Percentiles rank a stretch among this genome's conserved stretches.
These are phyloP conservation scores for Monosporozyma servazzii DNA, from an alignment of 805 yeast genomes.

Conservation along the genomic window DNA sequence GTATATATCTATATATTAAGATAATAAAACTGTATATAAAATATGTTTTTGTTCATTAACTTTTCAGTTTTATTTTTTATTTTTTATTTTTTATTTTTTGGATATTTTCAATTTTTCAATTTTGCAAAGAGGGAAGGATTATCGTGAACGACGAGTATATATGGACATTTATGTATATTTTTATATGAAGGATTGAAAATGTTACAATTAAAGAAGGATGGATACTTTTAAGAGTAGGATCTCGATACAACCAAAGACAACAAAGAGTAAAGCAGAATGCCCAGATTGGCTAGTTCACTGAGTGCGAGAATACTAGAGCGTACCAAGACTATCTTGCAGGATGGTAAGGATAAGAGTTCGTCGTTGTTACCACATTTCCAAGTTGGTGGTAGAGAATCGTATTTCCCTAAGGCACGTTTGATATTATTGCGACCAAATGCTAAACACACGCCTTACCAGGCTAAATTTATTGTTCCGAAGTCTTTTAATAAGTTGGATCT, in stretches of 20 bases:
- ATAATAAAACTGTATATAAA: not conserved
- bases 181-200: too few species aligned
- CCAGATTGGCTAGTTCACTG: conserved; percentile 4
- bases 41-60: not conserved
- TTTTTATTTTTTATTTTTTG: not conserved
- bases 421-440: conserved; percentile 83
- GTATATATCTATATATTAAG: not conserved
- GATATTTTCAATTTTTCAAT: not conserved
- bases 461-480: conserved; percentile 89
- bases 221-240: too few species aligned
- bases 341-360: conserved; percentile 1
- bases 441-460: conserved; percentile 95
- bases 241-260: too few species aligned
- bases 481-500: conserved; percentile 89
- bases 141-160: not conserved
- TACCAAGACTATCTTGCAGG: conserved; percentile 43
- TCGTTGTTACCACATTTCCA: conserved; percentile 57
- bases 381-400: conserved; percentile 67
- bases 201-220: too few species aligned
- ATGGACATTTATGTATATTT: too few species aligned
- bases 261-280: not conserved
- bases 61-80: too few species aligned
- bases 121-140: not conserved
- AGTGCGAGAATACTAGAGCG: conserved; percentile 26
- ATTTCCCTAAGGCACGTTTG: conserved; percentile 79